These are phyloP conservation scores for Hypoxylon crocopeplum DNA, from an alignment of 495 filamentous ascomycete genomes.

Conservation along the genomic window DNA sequence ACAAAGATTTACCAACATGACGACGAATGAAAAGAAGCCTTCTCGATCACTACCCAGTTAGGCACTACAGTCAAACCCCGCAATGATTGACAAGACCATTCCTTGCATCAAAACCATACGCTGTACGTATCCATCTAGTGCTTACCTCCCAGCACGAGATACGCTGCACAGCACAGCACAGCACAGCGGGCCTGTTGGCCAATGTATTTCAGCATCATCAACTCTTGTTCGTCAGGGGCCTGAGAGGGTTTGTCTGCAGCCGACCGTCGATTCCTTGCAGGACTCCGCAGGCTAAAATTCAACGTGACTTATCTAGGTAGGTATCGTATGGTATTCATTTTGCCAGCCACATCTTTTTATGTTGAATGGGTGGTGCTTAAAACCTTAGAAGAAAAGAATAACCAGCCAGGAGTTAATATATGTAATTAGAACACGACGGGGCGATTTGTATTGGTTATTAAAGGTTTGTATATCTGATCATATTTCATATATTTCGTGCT, in stretches of 20 bases:
- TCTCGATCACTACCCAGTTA: background rate
- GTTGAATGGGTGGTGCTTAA: constrained; percentile 7
- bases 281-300: constrained; percentile 30
- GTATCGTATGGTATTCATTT: background rate
- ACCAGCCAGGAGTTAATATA: background rate
- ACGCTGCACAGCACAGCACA: constrained; percentile 25
- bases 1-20: background rate
- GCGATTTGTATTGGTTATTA: background rate
- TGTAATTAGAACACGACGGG: constrained; percentile 1
- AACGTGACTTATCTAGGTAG: background rate
- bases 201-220: constrained; percentile 18
- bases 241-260: constrained; percentile 15
- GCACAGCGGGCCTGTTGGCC: constrained; percentile 14
- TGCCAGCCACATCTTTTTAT: background rate
- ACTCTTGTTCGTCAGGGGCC: constrained; percentile 2
- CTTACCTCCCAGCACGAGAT: constrained; percentile 6
- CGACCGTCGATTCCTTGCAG: constrained; percentile 31
- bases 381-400: background rate
- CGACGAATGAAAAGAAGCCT: background rate
- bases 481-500: constrained; percentile 9
- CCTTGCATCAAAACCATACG: constrained; percentile 26
- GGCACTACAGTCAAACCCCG: constrained; percentile 12
- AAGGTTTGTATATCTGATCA: constrained; percentile 10
- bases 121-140: constrained; percentile 17
- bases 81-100: constrained; percentile 25